phyloP scores from a whole-genome alignment of 768 basidiomycete species.

The Podaxis rugospora region DNA sequence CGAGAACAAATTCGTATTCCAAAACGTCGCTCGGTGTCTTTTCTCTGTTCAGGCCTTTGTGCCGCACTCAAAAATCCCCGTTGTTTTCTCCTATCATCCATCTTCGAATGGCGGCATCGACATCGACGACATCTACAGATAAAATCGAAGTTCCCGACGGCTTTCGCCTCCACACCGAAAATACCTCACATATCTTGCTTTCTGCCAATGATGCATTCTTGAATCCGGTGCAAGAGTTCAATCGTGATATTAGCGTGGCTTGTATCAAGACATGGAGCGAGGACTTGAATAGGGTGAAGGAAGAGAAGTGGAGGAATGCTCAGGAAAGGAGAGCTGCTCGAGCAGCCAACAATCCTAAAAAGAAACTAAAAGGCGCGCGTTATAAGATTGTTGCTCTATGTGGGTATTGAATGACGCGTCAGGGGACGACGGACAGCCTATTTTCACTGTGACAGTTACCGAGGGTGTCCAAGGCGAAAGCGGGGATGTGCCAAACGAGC shows the following conservation, averaged over 20 bases:
- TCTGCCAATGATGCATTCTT: constrained; percentile 85
- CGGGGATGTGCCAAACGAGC: neutral
- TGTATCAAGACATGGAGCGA: constrained; percentile 90
- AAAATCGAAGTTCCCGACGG: constrained; percentile 57
- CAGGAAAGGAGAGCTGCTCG: constrained; percentile 47
- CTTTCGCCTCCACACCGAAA: constrained; percentile 76
- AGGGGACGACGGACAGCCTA: constrained; percentile 3
- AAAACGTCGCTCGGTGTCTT: constrained; percentile 16
- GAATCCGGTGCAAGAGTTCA: constrained; percentile 98
- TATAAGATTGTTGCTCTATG: neutral
- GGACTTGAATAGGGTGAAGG: constrained; percentile 56
- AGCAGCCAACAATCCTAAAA: constrained; percentile 23
- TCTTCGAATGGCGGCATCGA: constrained; percentile 20
- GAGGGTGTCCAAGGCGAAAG: neutral
- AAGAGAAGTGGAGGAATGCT: constrained; percentile 50
- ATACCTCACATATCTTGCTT: constrained; percentile 75
- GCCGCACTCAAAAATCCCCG: constrained; percentile 14
- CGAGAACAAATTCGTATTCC: neutral
- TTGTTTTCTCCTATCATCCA: neutral
- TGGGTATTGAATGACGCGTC: neutral
- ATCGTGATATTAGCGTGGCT: constrained; percentile 89
- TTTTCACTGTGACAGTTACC: neutral
- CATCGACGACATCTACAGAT: constrained; percentile 12
- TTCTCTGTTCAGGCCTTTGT: constrained; percentile 20
- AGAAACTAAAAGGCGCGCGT: constrained; percentile 43